A percentile compares a stretch with the other conserved stretches of the same genome.
Conservation (phyloP, 1,284 basidiomycete genomes). For the Sanghuangporus weigelae region DNA sequence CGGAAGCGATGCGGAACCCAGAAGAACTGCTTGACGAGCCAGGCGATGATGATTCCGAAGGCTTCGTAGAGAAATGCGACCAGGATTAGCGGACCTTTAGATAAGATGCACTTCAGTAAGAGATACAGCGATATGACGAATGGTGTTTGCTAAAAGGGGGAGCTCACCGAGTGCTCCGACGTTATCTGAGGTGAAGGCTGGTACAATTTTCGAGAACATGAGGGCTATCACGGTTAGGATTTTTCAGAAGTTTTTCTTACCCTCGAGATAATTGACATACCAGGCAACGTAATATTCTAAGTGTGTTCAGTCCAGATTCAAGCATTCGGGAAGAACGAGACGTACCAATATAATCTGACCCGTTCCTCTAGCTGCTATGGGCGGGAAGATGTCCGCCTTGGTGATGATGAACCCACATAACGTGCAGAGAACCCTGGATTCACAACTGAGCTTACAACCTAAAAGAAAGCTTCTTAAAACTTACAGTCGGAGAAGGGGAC, state of each 20-base stretch:
- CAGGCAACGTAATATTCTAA: slow-evolving; percentile 64
- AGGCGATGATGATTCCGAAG: slow-evolving; percentile 51
- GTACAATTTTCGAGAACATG: slow-evolving; percentile 74
- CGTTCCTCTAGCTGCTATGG: slow-evolving; percentile 49
- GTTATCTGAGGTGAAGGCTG: slow-evolving; percentile 65
- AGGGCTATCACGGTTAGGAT: slow-evolving; percentile 33
- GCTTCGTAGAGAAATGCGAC: slow-evolving; percentile 49
- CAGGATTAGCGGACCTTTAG: slow-evolving; percentile 48
- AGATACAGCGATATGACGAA: slow-evolving; percentile 14
- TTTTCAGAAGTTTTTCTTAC: background rate
- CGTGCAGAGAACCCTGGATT: slow-evolving; percentile 46
- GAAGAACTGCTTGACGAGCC: slow-evolving; percentile 57
- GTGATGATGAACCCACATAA: slow-evolving; percentile 53
- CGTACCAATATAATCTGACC: slow-evolving; percentile 55
- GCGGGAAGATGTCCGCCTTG: slow-evolving; percentile 56
- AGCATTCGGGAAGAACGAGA: background rate
- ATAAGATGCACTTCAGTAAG: slow-evolving; percentile 11
- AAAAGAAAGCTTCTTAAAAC: slow-evolving; percentile 21
- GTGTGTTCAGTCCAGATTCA: background rate
- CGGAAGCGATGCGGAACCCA: slow-evolving; percentile 78
- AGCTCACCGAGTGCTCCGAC: slow-evolving; percentile 52
- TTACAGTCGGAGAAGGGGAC: slow-evolving; percentile 56
- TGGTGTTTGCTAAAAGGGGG: background rate
- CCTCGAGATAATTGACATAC: background rate
- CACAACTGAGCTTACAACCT: background rate